Evolutionary conservation across 352 stramenopile genomes (phyloP).

Genomic region (Peronospora belbahrii): DNA sequence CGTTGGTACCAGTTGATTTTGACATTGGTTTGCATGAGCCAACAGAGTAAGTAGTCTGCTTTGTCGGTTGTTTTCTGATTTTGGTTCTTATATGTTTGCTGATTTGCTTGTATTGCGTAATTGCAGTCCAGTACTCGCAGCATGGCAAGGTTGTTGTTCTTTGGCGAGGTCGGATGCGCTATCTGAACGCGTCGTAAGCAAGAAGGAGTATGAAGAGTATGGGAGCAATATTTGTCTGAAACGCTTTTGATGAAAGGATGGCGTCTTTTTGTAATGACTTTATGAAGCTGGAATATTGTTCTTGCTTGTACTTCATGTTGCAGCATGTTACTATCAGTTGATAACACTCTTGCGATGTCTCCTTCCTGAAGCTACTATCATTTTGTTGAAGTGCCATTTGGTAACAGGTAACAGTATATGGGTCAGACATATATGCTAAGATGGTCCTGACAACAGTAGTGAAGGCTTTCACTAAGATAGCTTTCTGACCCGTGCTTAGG

Average conservation of each 20-base stretch:
- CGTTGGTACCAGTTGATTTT: conserved; percentile 48
- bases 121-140: conserved; percentile 43
- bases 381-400: no score
- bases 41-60: conserved; percentile 39
- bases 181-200: conserved; percentile 39
- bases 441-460: no score
- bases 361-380: no score
- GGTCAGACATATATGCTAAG: no score
- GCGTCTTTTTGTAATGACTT: neutral
- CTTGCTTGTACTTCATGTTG: no score
- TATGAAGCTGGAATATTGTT: neutral
- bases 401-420: no score
- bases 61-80: neutral
- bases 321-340: no score
- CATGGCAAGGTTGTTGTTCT: conserved; percentile 48
- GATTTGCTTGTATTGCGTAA: conserved; percentile 1
- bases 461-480: no score
- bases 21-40: conserved; percentile 32
- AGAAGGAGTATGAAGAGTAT: conserved; percentile 69
- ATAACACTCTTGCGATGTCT: no score
- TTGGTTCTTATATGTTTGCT: neutral
- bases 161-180: conserved; percentile 28
- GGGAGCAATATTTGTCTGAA: conserved; percentile 58
- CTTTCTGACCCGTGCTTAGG: no score
- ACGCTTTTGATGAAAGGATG: conserved; percentile 19